Evolutionary conservation across 2,329 filamentous ascomycete species (phyloP).

Genomic region (Nigrospora oryzae): DNA sequence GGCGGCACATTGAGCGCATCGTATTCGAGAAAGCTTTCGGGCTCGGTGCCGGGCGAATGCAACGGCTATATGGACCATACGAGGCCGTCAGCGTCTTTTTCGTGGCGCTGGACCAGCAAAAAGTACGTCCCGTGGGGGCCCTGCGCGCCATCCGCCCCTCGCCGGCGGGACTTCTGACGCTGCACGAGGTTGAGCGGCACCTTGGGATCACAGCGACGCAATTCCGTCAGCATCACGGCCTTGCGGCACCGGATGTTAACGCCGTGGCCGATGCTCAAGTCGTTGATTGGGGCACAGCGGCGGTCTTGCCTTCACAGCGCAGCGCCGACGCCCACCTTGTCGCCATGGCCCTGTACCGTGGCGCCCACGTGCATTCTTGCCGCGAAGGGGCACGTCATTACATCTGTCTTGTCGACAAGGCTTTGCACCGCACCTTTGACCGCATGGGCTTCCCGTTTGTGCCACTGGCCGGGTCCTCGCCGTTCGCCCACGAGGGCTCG

Average conservation of each 20-base stretch:
- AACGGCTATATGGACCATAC: constrained; percentile 3
- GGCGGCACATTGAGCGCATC: constrained; percentile 6
- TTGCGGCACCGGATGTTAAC: not conserved
- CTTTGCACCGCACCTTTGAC: constrained; percentile 3
- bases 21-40: constrained; percentile 7
- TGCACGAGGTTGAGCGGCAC: constrained; percentile 3
- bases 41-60: constrained; percentile 5
- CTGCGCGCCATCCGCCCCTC: constrained; percentile 2
- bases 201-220: not conserved
- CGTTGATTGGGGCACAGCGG: constrained; percentile 5
- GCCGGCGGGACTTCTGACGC: constrained; percentile 2
- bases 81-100: constrained; percentile 6
- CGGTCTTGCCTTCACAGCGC: constrained; percentile 3
- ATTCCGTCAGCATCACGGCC: constrained; percentile 2
- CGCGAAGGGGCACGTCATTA: constrained; percentile 5
- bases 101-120: constrained; percentile 4
- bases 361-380: constrained; percentile 1
- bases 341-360: constrained; percentile 6
- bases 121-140: constrained; percentile 1
- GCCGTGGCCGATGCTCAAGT: not conserved
- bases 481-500: constrained; percentile 6
- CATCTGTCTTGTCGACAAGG: constrained; percentile 4
- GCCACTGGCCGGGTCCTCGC: constrained; percentile 1
- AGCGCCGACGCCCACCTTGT: constrained; percentile 3
- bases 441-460: constrained; percentile 4